These are phyloP conservation scores for Ilyonectria robusta DNA, from an alignment of 2,329 filamentous ascomycete species.

Conservation along the genomic window DNA sequence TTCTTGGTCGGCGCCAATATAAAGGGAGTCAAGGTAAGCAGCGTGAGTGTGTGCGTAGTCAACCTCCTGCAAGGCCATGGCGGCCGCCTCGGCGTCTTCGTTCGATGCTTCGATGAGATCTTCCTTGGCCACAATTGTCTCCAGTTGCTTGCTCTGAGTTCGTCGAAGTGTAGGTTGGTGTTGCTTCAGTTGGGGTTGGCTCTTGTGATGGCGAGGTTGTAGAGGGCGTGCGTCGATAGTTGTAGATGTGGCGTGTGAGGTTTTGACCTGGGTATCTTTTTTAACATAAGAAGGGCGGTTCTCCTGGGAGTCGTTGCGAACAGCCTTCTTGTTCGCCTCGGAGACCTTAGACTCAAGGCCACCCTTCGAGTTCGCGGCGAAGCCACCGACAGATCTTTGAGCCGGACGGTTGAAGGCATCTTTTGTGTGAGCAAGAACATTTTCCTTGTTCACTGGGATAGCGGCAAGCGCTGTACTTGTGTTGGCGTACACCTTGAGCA, in stretches of 20 bases:
- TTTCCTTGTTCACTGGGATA: slow-evolving; percentile 61
- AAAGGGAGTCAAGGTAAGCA: slow-evolving; percentile 49
- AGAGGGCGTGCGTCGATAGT: slow-evolving; percentile 44
- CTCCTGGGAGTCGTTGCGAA: slow-evolving; percentile 34
- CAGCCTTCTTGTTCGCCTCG: slow-evolving; percentile 45
- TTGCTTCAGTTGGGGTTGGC: slow-evolving; percentile 66
- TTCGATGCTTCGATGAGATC: slow-evolving; percentile 32
- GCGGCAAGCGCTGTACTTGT: slow-evolving; percentile 45
- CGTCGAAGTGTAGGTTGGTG: slow-evolving; percentile 58
- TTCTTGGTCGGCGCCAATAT: slow-evolving; percentile 44
- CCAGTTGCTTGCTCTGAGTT: slow-evolving; percentile 61
- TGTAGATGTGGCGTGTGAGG: slow-evolving; percentile 31
- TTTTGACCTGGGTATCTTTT: slow-evolving; percentile 39
- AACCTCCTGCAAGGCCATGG: slow-evolving; percentile 34
- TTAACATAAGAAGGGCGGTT: slow-evolving; percentile 34
- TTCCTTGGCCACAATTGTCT: slow-evolving; percentile 40
- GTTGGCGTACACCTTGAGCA: slow-evolving; percentile 49
- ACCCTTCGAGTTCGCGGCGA: slow-evolving; percentile 43
- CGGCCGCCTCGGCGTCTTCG: slow-evolving; percentile 28
- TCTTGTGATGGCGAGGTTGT: slow-evolving; percentile 66
- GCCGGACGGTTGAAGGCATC: slow-evolving; percentile 57
- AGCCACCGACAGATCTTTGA: slow-evolving; percentile 44
- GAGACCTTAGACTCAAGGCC: slow-evolving; percentile 43
- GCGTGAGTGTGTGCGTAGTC: slow-evolving; percentile 44
- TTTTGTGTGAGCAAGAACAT: slow-evolving; percentile 52